These are phyloP conservation scores for Batrachochytrium dendrobatidis DNA, from an alignment of 371 early-diverging fungal species.

Conservation along the genomic window DNA sequence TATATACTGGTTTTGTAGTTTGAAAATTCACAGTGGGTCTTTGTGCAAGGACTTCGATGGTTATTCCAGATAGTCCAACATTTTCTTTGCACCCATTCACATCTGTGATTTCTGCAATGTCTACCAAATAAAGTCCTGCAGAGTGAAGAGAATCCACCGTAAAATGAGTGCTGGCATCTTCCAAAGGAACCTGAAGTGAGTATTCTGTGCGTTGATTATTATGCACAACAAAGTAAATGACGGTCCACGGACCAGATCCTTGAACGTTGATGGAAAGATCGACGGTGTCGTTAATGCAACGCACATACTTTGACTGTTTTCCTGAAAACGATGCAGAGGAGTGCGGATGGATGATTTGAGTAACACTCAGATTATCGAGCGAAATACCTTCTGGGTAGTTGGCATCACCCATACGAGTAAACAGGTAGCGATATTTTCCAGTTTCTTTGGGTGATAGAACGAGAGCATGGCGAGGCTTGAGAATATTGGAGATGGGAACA, in stretches of 20 bases:
- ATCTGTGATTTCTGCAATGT: slow-evolving; percentile 34
- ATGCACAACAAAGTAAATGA: slow-evolving; percentile 33
- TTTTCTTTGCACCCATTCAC: slow-evolving; percentile 36
- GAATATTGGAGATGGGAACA: slow-evolving; percentile 1
- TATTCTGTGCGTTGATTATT: slow-evolving; percentile 19
- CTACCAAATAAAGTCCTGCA: slow-evolving; percentile 34
- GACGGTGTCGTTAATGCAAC: slow-evolving; percentile 27
- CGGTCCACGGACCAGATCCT: slow-evolving; percentile 35
- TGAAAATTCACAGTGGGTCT: slow-evolving; percentile 30
- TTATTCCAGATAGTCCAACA: slow-evolving; percentile 19
- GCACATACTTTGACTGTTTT: neutral
- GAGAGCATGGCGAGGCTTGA: slow-evolving; percentile 21
- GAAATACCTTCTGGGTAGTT: slow-evolving; percentile 29
- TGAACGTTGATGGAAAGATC: slow-evolving; percentile 18
- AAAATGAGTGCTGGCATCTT: slow-evolving; percentile 8
- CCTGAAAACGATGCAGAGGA: slow-evolving; percentile 23
- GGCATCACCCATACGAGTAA: slow-evolving; percentile 29
- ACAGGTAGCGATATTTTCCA: slow-evolving; percentile 34
- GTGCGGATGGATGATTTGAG: slow-evolving; percentile 40
- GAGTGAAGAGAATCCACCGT: slow-evolving; percentile 13
- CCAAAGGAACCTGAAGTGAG: slow-evolving; percentile 2
- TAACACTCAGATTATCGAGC: slow-evolving; percentile 18
- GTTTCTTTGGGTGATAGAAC: slow-evolving; percentile 27
- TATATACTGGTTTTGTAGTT: slow-evolving; percentile 19
- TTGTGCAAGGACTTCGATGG: slow-evolving; percentile 32